Base-by-base conservation (phyloP, 2,329 filamentous ascomycete species). In the Fusarium sp. region DNA sequence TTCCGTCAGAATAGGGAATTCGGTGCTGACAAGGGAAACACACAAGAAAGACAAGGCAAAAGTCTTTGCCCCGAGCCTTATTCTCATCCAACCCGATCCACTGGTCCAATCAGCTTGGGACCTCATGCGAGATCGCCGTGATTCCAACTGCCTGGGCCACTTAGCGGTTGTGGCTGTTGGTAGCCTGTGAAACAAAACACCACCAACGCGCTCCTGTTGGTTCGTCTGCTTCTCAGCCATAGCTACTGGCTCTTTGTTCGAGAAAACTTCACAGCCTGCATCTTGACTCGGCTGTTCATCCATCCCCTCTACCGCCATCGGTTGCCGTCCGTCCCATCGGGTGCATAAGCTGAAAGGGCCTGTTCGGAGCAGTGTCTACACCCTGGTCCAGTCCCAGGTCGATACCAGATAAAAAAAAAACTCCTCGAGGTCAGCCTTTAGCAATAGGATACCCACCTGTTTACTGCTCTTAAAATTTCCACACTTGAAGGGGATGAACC, bases 371-470 rank as follows among this genome's bases (percentile, higher is more conserved):
- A 20, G 47, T 61, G 41, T 39, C 50, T 58, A 62, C 47, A 73
- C 53, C 71, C 61, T 50, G 44, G 55, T 31, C 44, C 39, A 59
- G 51, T 56, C 38, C 51, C 20, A 53, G 31, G 39, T 53, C 58
- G 48, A 58, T 58, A 69, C 53, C 44, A 18, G 51, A 58, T 50
- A 16, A 58, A 33, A 65, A 16, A 58, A 33, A 65, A 63, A 64
- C 24, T 51, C 28, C 24, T 45, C 28, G 54, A 72, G 30, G 67
- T 77, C 70, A 72, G 75, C 70, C 60, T 51, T 61, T 65, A 44
- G 42, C 47, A 54, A 62, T 12, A 31, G 24, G 26, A 51, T 59
- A 61, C 41, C 56, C 70, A 61, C 70, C 65, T 65, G 56, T 62
- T 47, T 63, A 68, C 60, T 44, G 38, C 33, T 36, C 57, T 42